Evolutionary conservation across 1,284 basidiomycete genomes (phyloP), one percentile per base, ranked within the genome.

Genomic region (Ustilago shanxiensis): DNA sequence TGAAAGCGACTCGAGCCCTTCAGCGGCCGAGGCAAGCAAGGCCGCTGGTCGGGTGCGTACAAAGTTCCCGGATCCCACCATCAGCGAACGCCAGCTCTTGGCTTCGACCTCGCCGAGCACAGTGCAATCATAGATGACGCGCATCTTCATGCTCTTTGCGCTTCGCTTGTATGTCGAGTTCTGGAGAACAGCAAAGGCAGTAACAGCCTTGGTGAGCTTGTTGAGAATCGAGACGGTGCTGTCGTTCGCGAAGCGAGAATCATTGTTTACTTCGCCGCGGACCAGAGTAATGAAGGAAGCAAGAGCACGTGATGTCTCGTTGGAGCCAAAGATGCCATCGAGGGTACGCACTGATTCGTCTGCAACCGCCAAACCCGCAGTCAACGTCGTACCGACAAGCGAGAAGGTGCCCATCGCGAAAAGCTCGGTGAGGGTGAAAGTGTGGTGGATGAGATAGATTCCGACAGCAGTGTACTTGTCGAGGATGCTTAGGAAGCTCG

Each of bases 401-500:
- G 87, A 87, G 79, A 89, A 88, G 6, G 88, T 87, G 29, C 87
- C 87, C 87, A 89, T 88, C 50, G 88, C 81, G 70, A 89, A 88
- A 29, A 89, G 86, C 70, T 89, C 89, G 22, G 88, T 87, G 49
- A 89, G 83, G 13, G 88, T 88, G 73, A 89, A 88, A 11, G 87
- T 87, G 75, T 88, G 88, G 65, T 88, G 88, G 33, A 86, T 84
- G 56, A 89, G 59, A 69, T 89, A 89, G 68, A 89, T 87, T n/a
- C 88, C 88, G 1, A 88, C 82, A 59, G 88, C 88, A n/a, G 88
- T 89, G 75, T 88, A 89, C 56, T 86, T 85, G 79, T 89, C 88
- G 39, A 89, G 83, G 2, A 88, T 80, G 53, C 86, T 79, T 24
- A 88, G 73, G 78, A 88, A 88, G 26, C 80, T 77, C 37, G 86